These are phyloP conservation scores for Citrus sp. DNA, from an alignment of 345 rosid species.

Conservation along the genomic window DNA sequence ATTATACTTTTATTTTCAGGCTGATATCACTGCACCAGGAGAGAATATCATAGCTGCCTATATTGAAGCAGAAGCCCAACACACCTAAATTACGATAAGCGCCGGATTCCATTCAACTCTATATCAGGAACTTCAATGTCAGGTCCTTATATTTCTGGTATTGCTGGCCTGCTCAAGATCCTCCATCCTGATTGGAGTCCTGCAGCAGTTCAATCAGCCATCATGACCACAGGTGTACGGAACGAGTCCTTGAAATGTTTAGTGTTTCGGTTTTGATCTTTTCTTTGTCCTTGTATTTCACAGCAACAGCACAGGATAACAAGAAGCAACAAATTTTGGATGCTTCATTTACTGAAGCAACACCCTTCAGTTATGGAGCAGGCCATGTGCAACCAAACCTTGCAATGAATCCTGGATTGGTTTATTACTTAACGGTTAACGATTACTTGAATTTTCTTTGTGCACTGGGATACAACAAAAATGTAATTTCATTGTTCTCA, in stretches of 20 bases:
- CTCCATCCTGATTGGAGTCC: conserved; percentile 78
- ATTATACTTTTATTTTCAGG: conserved; percentile 24
- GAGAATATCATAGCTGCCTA: conserved; percentile 72
- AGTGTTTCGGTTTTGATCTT: too few species aligned
- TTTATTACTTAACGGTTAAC: too few species aligned
- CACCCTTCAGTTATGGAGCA: too few species aligned
- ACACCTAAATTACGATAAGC: conserved; percentile 38
- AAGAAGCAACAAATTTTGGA: too few species aligned
- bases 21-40: conserved; percentile 42
- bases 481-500: too few species aligned
- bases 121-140: conserved; percentile 75
- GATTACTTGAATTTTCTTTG: too few species aligned
- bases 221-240: conserved; percentile 64
- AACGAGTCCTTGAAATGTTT: not conserved
- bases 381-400: too few species aligned
- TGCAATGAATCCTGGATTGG: too few species aligned
- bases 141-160: conserved; percentile 77
- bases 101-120: conserved; percentile 46
- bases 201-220: conserved; percentile 75
- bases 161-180: conserved; percentile 67
- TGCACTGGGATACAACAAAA: too few species aligned
- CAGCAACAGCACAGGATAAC: too few species aligned
- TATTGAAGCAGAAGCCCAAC: conserved; percentile 58
- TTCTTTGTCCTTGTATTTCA: too few species aligned
- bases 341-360: too few species aligned